Conservation (phyloP, 1,284 basidiomycete species). For the Naganishia liquefaciens region DNA sequence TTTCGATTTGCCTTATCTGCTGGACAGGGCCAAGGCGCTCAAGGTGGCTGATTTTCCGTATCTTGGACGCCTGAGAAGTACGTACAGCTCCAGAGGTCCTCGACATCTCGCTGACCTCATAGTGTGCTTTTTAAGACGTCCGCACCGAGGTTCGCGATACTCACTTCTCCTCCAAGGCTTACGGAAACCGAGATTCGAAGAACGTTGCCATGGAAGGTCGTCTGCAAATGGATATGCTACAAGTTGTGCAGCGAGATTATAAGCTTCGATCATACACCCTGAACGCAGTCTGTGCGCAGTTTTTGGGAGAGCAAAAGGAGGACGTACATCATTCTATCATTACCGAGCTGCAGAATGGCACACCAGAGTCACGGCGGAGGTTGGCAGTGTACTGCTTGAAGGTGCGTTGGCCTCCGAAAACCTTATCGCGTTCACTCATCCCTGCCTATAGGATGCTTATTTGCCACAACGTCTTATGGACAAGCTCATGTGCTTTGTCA, state of each 20-base stretch:
- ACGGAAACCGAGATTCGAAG: constrained; percentile 91
- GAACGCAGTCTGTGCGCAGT: constrained; percentile 93
- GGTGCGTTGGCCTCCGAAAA: constrained; percentile 55
- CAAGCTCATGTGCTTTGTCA: constrained; percentile 96
- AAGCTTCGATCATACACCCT: constrained; percentile 92
- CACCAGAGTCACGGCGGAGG: constrained; percentile 80
- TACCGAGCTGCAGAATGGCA: constrained; percentile 93
- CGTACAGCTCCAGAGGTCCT: constrained; percentile 36
- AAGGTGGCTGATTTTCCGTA: constrained; percentile 70
- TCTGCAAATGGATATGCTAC: constrained; percentile 86
- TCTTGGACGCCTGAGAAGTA: constrained; percentile 76
- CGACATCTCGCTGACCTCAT: constrained; percentile 18
- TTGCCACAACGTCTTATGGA: constrained; percentile 89
- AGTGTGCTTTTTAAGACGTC: constrained; percentile 58
- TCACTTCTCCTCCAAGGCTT: constrained; percentile 94
- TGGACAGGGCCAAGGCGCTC: constrained; percentile 82
- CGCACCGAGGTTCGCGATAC: constrained; percentile 82
- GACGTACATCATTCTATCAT: constrained; percentile 97
- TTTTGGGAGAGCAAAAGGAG: constrained; percentile 94
- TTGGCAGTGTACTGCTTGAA: constrained; percentile 95
- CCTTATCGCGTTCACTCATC: constrained; percentile 5
- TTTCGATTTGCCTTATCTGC: constrained; percentile 91
- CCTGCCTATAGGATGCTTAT: constrained; percentile 75
- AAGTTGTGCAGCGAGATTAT: constrained; percentile 95
- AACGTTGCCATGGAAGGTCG: constrained; percentile 85